Evolutionary conservation across 2,329 filamentous ascomycete genomes (phyloP).

Genomic region (Nectriaceae sp.): DNA sequence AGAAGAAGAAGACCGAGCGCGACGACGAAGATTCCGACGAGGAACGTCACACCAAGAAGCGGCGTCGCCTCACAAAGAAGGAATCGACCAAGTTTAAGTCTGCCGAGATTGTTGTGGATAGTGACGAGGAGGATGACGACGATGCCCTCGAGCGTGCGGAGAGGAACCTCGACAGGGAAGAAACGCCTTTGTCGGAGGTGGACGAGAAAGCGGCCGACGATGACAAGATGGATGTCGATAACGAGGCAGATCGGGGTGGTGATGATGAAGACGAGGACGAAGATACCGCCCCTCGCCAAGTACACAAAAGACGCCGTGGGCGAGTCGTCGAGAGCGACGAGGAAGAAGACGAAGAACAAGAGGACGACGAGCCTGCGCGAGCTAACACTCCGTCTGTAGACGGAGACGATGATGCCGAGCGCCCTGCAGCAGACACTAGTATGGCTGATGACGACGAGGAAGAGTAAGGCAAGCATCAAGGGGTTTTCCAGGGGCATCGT

Average conservation of each 20-base stretch:
- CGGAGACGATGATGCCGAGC: constrained; percentile 28
- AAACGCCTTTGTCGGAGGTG: constrained; percentile 38
- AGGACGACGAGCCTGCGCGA: constrained; percentile 17
- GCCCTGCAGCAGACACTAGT: constrained; percentile 37
- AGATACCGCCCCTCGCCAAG: constrained; percentile 44
- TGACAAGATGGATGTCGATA: constrained; percentile 57
- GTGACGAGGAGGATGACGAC: constrained; percentile 57
- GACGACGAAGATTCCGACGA: constrained; percentile 46
- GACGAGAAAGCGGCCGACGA: constrained; percentile 39
- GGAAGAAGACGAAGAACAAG: constrained; percentile 46
- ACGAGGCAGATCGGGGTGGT: constrained; percentile 34
- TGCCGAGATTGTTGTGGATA: constrained; percentile 79
- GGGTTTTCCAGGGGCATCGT: neutral
- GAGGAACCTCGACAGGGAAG: constrained; percentile 40
- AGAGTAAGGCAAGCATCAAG: constrained; percentile 17
- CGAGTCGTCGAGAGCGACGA: constrained; percentile 58
- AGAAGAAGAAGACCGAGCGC: constrained; percentile 47
- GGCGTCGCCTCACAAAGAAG: constrained; percentile 57
- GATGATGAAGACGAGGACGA: constrained; percentile 56
- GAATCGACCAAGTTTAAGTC: constrained; percentile 75
- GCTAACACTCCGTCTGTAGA: constrained; percentile 22
- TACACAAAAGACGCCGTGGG: constrained; percentile 51
- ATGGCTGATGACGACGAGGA: constrained; percentile 44
- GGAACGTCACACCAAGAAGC: constrained; percentile 59
- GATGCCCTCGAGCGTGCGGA: constrained; percentile 50